Conservation (phyloP, 352 stramenopile genomes). For the Phytophthora syringae region DNA sequence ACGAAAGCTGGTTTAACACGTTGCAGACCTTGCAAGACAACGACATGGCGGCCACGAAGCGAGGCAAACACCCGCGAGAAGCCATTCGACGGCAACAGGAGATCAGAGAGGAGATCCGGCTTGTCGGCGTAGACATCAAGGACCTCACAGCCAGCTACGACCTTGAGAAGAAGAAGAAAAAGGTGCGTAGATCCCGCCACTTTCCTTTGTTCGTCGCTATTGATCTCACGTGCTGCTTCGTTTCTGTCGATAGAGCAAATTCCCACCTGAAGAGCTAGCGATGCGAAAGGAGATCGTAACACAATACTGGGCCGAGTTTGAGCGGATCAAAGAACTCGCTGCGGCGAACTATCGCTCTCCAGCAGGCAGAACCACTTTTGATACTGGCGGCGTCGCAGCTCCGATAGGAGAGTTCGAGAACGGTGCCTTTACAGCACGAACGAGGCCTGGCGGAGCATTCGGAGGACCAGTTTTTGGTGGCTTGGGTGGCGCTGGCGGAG, state of each 20-base stretch:
- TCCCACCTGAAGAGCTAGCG: slow-evolving; percentile 70
- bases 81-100: slow-evolving; percentile 81
- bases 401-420: slow-evolving; percentile 72
- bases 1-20: neutral
- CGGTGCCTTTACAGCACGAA: slow-evolving; percentile 54
- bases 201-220: too few species aligned
- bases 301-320: slow-evolving; percentile 82
- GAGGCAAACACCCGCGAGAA: slow-evolving; percentile 79
- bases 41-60: slow-evolving; percentile 58
- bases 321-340: slow-evolving; percentile 80
- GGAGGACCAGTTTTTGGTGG: slow-evolving; percentile 38
- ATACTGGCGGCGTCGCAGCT: slow-evolving; percentile 49
- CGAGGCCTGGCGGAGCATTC: slow-evolving; percentile 22
- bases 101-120: slow-evolving; percentile 81
- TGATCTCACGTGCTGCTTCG: slow-evolving; percentile 1
- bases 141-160: slow-evolving; percentile 78
- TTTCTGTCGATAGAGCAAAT: slow-evolving; percentile 63
- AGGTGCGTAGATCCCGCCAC: slow-evolving; percentile 38
- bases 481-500: slow-evolving; percentile 35
- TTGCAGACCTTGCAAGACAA: slow-evolving; percentile 76
- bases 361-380: slow-evolving; percentile 49
- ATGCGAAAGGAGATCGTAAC: slow-evolving; percentile 84
- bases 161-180: slow-evolving; percentile 84
- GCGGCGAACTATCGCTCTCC: slow-evolving; percentile 63
- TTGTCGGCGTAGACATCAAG: slow-evolving; percentile 75